Percentiles rank a stretch among this genome's conserved stretches.
phyloP scores from a whole-genome alignment of 805 yeast genomes.

The Pichia exigua region DNA sequence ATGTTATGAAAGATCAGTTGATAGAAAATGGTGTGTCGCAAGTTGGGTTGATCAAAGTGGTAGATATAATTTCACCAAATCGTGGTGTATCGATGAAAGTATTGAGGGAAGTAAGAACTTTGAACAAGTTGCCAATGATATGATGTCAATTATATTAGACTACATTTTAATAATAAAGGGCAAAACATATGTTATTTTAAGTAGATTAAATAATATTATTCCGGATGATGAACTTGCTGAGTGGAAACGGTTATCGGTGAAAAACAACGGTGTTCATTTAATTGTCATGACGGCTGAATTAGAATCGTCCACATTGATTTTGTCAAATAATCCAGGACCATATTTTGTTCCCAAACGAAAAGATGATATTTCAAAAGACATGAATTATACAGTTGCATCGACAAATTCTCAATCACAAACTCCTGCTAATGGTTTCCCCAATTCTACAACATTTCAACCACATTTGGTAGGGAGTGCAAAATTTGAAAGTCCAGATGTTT shows the following conservation, averaged over 20 bases:
- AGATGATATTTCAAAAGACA: constrained; percentile 17
- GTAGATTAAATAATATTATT: constrained; percentile 63
- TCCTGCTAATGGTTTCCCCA: constrained; percentile 7
- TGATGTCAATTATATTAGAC: constrained; percentile 52
- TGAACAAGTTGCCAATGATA: constrained; percentile 54
- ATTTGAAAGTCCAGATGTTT: constrained; percentile 25
- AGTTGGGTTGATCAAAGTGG: constrained; percentile 87
- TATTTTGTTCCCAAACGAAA: neutral
- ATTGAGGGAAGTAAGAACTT: constrained; percentile 27
- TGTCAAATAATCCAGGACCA: constrained; percentile 19
- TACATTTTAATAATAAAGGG: constrained; percentile 36
- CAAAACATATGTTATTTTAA: constrained; percentile 55
- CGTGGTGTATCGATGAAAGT: constrained; percentile 46
- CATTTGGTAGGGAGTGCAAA: constrained; percentile 10
- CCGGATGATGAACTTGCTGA: constrained; percentile 78
- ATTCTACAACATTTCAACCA: neutral
- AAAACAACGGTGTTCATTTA: constrained; percentile 46
- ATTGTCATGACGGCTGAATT: constrained; percentile 64
- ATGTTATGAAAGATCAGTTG: constrained; percentile 76
- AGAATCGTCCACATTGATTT: constrained; percentile 38
- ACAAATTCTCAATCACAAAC: constrained; percentile 21
- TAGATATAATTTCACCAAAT: constrained; percentile 46
- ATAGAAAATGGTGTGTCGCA: constrained; percentile 76
- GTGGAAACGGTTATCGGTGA: constrained; percentile 66
- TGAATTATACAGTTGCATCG: constrained; percentile 21